phyloP scores from a whole-genome alignment of 805 yeast genomes.

The Nakazawaea holstii region DNA sequence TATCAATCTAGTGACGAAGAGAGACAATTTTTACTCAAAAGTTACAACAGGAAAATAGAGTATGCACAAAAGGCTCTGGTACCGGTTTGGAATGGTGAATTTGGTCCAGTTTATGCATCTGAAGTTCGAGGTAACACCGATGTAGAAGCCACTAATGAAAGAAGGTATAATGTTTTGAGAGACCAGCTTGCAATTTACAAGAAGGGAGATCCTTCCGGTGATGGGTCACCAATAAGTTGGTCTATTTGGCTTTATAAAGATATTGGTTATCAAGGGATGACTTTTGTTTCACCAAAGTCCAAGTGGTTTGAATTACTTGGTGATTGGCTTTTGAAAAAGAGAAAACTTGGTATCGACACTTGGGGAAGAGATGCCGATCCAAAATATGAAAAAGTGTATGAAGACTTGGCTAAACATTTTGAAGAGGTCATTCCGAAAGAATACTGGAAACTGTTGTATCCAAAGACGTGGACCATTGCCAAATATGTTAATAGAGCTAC shows the following conservation, averaged over 20 bases:
- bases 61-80: slow-evolving; percentile 33
- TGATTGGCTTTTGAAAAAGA: slow-evolving; percentile 36
- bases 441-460: slow-evolving; percentile 34
- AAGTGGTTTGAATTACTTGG: slow-evolving; percentile 38
- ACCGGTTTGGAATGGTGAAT: slow-evolving; percentile 52
- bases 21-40: slow-evolving; percentile 27
- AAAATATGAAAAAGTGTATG: slow-evolving; percentile 30
- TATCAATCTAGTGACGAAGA: slow-evolving; percentile 33
- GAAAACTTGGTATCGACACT: slow-evolving; percentile 38
- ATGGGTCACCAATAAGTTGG: slow-evolving; percentile 39
- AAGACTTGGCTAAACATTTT: slow-evolving; percentile 31
- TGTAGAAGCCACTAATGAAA: slow-evolving; percentile 30
- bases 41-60: slow-evolving; percentile 38
- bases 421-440: slow-evolving; percentile 34
- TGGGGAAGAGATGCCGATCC: slow-evolving; percentile 47
- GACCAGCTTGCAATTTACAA: slow-evolving; percentile 41
- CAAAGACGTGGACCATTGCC: slow-evolving; percentile 31
- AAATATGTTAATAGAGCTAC: slow-evolving; percentile 33
- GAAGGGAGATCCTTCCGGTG: slow-evolving; percentile 44
- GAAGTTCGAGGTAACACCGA: slow-evolving; percentile 35
- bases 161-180: slow-evolving; percentile 36
- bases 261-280: slow-evolving; percentile 46
- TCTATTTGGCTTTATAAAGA: slow-evolving; percentile 51
- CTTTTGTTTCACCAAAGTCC: slow-evolving; percentile 39
- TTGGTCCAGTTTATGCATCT: slow-evolving; percentile 46